A percentile compares a stretch with the other conserved stretches of the same genome.
Evolutionary conservation across 805 yeast genomes (phyloP).

Genomic region (Saccharomyces eubayanus): DNA sequence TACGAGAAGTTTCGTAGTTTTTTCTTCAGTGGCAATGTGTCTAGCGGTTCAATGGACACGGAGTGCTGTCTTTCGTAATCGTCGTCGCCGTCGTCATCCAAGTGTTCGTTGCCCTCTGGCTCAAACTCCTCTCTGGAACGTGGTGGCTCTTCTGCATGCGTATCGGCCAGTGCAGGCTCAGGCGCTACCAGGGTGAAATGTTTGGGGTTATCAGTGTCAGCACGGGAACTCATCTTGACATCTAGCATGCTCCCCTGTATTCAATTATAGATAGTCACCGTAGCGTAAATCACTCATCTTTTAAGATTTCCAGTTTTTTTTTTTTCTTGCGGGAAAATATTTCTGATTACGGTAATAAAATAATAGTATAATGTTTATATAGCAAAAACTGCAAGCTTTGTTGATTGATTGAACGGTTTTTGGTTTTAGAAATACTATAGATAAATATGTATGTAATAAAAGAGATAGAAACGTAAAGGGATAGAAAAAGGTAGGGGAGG

Average conservation of each 20-base stretch:
- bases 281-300: not conserved
- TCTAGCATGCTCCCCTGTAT: not conserved
- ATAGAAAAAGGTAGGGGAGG: not conserved
- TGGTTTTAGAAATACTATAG: not conserved
- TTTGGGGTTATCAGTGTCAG: not conserved
- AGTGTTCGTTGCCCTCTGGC: not conserved
- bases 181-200: not conserved
- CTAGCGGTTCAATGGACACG: not conserved
- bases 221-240: not conserved
- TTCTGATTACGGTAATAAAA: not conserved
- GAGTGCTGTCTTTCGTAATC: not conserved
- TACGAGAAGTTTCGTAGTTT: conserved; percentile 32
- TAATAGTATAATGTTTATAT: not conserved
- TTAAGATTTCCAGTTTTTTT: not conserved
- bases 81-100: not conserved
- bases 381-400: not conserved
- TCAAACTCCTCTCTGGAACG: not conserved
- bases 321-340: not conserved
- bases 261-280: not conserved
- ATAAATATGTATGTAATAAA: not conserved
- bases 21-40: conserved; percentile 7
- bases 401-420: not conserved
- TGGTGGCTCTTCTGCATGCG: not conserved
- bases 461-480: not conserved
- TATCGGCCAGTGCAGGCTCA: not conserved